These are phyloP conservation scores for Antrodiella citrinella DNA, from an alignment of 768 basidiomycete genomes.

Conservation along the genomic window DNA sequence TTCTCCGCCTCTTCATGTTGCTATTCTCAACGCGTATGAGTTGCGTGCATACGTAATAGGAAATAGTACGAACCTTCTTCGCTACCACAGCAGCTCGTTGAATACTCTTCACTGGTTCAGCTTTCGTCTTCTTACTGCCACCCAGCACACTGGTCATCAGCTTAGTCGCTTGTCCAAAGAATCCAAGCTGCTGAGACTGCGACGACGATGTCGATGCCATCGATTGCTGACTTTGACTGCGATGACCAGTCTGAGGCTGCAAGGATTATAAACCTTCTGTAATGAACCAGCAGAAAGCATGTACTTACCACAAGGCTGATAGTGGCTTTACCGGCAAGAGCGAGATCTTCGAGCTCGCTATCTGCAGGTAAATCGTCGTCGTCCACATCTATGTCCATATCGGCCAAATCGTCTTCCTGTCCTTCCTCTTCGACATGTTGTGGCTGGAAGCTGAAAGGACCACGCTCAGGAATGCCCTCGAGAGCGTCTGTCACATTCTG, in stretches of 20 bases:
- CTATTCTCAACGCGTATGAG: constrained; percentile 30
- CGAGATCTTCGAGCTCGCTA: constrained; percentile 31
- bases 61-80: constrained; percentile 61
- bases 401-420: constrained; percentile 17
- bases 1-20: constrained; percentile 87
- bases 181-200: constrained; percentile 41
- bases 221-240: constrained; percentile 50
- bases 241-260: constrained; percentile 20
- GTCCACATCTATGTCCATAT: constrained; percentile 31
- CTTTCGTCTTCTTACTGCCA: constrained; percentile 59
- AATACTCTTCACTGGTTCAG: constrained; percentile 64
- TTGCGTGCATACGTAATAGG: constrained; percentile 1
- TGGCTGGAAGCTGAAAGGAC: constrained; percentile 1
- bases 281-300: constrained; percentile 7
- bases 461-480: constrained; percentile 10
- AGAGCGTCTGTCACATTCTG: constrained; percentile 3
- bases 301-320: constrained; percentile 25
- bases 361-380: constrained; percentile 29
- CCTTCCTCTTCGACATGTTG: constrained; percentile 8
- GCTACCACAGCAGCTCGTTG: constrained; percentile 78
- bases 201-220: constrained; percentile 34
- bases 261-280: too few relatives aligned
- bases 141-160: constrained; percentile 61
- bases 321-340: constrained; percentile 31
- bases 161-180: constrained; percentile 65